Base-by-base conservation (phyloP, 73 alveolate genomes). In the Effrenium voratum region DNA sequence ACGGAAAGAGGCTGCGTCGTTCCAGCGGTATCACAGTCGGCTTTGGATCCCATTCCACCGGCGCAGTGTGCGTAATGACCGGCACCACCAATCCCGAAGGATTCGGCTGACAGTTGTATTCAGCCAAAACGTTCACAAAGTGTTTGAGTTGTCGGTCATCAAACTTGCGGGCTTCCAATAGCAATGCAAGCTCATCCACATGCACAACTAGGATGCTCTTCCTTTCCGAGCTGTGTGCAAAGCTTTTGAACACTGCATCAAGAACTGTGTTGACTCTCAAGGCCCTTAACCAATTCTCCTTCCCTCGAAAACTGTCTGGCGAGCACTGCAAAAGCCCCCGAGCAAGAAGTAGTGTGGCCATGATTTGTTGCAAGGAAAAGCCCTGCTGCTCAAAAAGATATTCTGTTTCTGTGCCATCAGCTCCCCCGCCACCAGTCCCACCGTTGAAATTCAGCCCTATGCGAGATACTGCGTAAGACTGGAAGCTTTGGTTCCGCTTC, bases 1-100 rank as follows among this genome's bases (percentile, higher is more conserved):
- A 72, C 30, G 83, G n/a, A 0, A 30, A 45, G 0, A 72, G 49
- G 16, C 16, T n/a, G 49, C 28, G 13, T 26, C 49, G 45, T 47
- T 40, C 34, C 30, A 72, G 45, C 52, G 52, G 52, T n/a, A 72
- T 72, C 0, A 6, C 6, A 36, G 83, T 72, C 38, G 83, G 83
- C 52, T 36, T 0, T 40, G 52, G 52, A 36, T 72, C 36, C 83
- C 83, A 72, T 1, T 6, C 2, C 45, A 40, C 45, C 52, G 83
- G 83, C 52, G 83, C 28, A n/a, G 83, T 72, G 38, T 72, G 83
- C 45, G 83, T 72, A 40, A 72, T 72, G 83, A 72, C n/a, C 49
- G 83, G 52, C 45, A 72, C 52, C 83, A 72, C 83, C 83, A 36
- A 1, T n/a, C 83, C 83, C 49, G 16, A 32, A 30, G 49, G 83